A percentile compares a stretch with the other conserved stretches of the same genome.
Evolutionary conservation across 1,139 yeast genomes (phyloP).

Genomic region (Taiozyma onychis): DNA sequence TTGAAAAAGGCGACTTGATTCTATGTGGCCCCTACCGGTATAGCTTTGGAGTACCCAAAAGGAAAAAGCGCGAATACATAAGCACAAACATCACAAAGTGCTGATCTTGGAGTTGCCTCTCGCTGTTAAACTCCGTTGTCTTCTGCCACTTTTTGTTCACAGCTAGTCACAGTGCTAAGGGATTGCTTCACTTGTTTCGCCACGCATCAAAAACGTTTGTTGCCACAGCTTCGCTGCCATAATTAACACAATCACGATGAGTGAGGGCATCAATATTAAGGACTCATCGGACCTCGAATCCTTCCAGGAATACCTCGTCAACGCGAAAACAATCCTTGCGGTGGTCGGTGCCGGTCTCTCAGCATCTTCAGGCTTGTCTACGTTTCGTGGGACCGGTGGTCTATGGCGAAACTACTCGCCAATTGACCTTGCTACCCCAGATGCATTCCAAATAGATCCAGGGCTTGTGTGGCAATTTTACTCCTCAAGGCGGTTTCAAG

Average conservation of each 20-base stretch:
- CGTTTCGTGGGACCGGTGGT: slow-evolving; percentile 69
- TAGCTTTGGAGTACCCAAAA: neutral
- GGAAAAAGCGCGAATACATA: neutral
- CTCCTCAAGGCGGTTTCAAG: slow-evolving; percentile 59
- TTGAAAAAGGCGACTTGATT: neutral
- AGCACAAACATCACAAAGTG: neutral
- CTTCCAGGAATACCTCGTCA: slow-evolving; percentile 50
- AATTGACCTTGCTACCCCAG: slow-evolving; percentile 85
- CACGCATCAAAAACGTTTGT: neutral
- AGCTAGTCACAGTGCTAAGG: neutral
- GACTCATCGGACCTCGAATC: slow-evolving; percentile 30
- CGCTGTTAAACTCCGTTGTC: neutral
- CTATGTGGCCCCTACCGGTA: neutral
- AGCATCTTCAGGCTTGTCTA: slow-evolving; percentile 70
- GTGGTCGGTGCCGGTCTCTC: slow-evolving; percentile 84
- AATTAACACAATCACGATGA: neutral
- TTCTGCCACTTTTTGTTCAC: neutral
- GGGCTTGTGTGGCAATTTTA: slow-evolving; percentile 89
- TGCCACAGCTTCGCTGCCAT: neutral
- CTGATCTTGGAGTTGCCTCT: neutral
- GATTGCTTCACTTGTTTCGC: neutral
- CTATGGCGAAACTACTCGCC: slow-evolving; percentile 76
- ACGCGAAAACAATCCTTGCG: slow-evolving; percentile 57
- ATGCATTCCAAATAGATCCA: slow-evolving; percentile 79
- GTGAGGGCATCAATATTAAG: slow-evolving; percentile 4